phyloP scores from a whole-genome alignment of 1,139 yeast species.

The Ogataea hybrid region DNA sequence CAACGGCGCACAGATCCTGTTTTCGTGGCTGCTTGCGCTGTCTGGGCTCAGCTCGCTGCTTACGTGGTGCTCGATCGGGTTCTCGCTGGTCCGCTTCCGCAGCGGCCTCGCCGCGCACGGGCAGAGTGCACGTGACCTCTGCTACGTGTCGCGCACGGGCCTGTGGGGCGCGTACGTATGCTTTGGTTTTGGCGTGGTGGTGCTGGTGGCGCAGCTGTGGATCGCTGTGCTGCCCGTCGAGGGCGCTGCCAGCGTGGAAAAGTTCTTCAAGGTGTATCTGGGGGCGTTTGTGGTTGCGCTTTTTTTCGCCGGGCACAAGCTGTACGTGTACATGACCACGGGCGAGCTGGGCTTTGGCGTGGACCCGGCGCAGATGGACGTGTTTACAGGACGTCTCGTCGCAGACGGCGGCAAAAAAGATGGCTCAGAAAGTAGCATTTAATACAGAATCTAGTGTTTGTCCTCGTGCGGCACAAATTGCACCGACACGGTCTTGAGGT shows the following conservation, averaged over 20 bases:
- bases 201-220: constrained; percentile 30
- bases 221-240: constrained; percentile 30
- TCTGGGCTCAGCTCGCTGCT: constrained; percentile 63
- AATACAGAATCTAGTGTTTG: constrained; percentile 6
- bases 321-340: constrained; percentile 28
- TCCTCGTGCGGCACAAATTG: constrained; percentile 29
- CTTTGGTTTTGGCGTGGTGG: constrained; percentile 35
- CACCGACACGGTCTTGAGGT: constrained; percentile 36
- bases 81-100: constrained; percentile 50
- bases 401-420: constrained; percentile 9
- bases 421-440: not conserved
- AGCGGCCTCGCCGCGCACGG: constrained; percentile 47
- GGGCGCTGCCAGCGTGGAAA: constrained; percentile 31
- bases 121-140: constrained; percentile 44
- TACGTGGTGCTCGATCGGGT: constrained; percentile 54
- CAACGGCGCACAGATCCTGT: constrained; percentile 44
- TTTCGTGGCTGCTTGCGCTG: constrained; percentile 65
- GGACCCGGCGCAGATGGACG: constrained; percentile 38
- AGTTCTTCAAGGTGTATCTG: constrained; percentile 35
- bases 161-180: constrained; percentile 48
- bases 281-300: constrained; percentile 35
- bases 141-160: constrained; percentile 49
- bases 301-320: constrained; percentile 35
- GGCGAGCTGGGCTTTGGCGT: constrained; percentile 31
- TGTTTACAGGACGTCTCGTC: constrained; percentile 41